phyloP scores from a whole-genome alignment of 768 basidiomycete genomes.

The Nidularia pulvinata region DNA sequence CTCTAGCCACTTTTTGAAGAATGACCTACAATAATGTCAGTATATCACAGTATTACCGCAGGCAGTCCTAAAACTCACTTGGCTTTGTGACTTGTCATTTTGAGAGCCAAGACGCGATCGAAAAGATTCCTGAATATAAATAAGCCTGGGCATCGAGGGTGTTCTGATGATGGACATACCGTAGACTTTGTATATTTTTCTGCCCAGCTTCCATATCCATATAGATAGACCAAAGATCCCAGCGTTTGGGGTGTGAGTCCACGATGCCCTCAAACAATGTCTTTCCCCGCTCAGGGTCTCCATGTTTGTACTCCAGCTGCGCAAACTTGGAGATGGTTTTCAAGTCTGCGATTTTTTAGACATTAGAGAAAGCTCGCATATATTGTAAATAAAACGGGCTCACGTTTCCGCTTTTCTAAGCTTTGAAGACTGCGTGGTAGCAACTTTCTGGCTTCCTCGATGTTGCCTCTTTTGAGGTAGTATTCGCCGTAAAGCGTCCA shows the following conservation, averaged over 20 bases:
- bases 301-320: slow-evolving; percentile 91
- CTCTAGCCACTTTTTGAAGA: slow-evolving; percentile 98
- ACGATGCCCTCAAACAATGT: slow-evolving; percentile 97
- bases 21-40: slow-evolving; percentile 49
- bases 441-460: slow-evolving; percentile 83
- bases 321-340: slow-evolving; percentile 97
- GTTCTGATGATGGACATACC: slow-evolving; percentile 40
- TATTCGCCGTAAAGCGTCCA: slow-evolving; percentile 92
- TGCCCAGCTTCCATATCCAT: slow-evolving; percentile 94
- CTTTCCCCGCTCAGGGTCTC: slow-evolving; percentile 92
- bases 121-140: slow-evolving; percentile 71
- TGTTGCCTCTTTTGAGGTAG: slow-evolving; percentile 69
- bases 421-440: slow-evolving; percentile 88
- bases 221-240: slow-evolving; percentile 96
- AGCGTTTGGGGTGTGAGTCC: slow-evolving; percentile 92
- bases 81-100: slow-evolving; percentile 94
- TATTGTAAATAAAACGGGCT: slow-evolving; percentile 24
- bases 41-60: slow-evolving; percentile 3
- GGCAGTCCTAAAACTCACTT: slow-evolving; percentile 59
- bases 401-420: slow-evolving; percentile 93
- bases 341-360: slow-evolving; percentile 56
- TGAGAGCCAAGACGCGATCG: slow-evolving; percentile 76
- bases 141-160: slow-evolving; percentile 1
- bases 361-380: background rate
- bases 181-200: slow-evolving; percentile 73